Base-by-base conservation (phyloP, 2,329 filamentous ascomycete species). In the Talaromyces sp. region DNA sequence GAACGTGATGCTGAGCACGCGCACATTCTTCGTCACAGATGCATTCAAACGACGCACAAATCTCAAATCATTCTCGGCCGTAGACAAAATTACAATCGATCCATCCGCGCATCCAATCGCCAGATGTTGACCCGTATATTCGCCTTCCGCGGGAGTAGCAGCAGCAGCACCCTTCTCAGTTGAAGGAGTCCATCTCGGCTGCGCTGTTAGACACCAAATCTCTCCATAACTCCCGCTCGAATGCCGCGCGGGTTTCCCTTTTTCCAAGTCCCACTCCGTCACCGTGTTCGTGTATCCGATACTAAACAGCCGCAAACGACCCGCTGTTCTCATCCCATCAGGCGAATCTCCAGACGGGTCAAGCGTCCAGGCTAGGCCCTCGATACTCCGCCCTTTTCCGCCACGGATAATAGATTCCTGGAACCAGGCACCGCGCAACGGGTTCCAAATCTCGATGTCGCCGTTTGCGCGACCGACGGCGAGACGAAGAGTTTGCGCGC, bases 371-470 rank as follows among this genome's bases (percentile, higher is more conserved):
- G 89, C 90, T 31, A 99, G 83, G 8, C 92, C 92, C 78, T 99
- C 95, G 67, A 97, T 90, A 73, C 90, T 96, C 68, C 93, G 86
- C 71, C 93, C 91, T 72, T 90, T 89, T 59, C 92, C 93, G 68
- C 94, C 93, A 41, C 87, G 86, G 60, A 98, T 89, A 67, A 93
- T 88, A 45, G 88, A 88, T 81, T 99, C 95, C 76, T 98, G 95
- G 68, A 92, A 86, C 95, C 95, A 99, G 67, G 84, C 82, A 16
- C 91, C 92, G 68, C 86, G 87, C 62, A 88, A 81, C 3, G 94
- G 93, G 77, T 97, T 97, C 95, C 95, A 99, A 69, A 99, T 93
- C 80, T 99, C 95, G 71, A 99, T 95, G 74, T 97, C 92, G 71
- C 95, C 95, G 76, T 98, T 97, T 65, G 92, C 90, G 70, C 95